These are phyloP conservation scores for Saturnispora besseyi DNA, from an alignment of 805 yeast species.

Conservation along the genomic window DNA sequence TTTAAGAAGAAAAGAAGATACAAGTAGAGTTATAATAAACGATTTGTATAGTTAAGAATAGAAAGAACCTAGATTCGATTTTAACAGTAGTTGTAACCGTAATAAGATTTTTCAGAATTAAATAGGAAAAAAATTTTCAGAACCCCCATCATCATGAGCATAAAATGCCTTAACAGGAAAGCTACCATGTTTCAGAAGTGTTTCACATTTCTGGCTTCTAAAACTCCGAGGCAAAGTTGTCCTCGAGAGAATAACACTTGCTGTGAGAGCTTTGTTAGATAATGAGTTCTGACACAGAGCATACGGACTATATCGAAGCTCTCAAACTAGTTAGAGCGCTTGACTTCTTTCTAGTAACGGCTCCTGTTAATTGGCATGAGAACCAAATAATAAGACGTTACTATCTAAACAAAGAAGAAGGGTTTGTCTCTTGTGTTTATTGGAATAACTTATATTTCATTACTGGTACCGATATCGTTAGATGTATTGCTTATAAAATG, in stretches of 20 bases:
- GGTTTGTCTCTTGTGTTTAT: slow-evolving; percentile 82
- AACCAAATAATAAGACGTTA: slow-evolving; percentile 82
- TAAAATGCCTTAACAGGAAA: background rate
- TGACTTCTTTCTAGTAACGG: slow-evolving; percentile 81
- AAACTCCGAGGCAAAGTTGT: slow-evolving; percentile 1
- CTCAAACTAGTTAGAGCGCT: slow-evolving; percentile 73
- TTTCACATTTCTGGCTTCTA: background rate
- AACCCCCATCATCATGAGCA: background rate
- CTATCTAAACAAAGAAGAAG: slow-evolving; percentile 79
- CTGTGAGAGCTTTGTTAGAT: background rate
- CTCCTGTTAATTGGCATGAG: slow-evolving; percentile 91
- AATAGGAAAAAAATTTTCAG: background rate
- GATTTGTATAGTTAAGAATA: background rate
- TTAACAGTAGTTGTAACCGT: no score
- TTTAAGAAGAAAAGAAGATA: slow-evolving; percentile 1
- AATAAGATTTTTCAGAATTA: background rate
- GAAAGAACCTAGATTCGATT: background rate
- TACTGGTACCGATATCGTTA: slow-evolving; percentile 93
- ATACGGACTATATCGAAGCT: slow-evolving; percentile 17
- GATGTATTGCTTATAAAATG: slow-evolving; percentile 82
- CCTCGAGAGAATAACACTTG: background rate
- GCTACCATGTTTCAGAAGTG: slow-evolving; percentile 3
- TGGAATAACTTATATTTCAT: slow-evolving; percentile 88
- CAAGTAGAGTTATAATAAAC: background rate
- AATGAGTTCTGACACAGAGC: background rate